Evolutionary conservation across 345 rosid genomes (phyloP).

Genomic region (Brassica incana): DNA sequence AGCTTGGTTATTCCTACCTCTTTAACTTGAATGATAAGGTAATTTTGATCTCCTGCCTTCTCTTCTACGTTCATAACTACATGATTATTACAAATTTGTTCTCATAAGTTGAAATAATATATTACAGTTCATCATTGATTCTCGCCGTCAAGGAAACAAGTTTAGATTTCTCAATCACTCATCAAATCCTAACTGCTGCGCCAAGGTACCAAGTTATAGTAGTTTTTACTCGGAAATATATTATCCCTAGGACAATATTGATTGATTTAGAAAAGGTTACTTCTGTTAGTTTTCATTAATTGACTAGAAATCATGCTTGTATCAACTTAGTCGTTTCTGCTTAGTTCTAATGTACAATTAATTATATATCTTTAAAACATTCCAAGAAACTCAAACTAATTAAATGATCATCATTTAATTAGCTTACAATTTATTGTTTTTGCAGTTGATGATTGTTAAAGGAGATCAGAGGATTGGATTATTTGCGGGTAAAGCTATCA

Average conservation of each 20-base stretch:
- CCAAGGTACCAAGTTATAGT: neutral
- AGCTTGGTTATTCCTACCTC: neutral
- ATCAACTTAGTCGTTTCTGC: neutral
- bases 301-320: neutral
- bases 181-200: neutral
- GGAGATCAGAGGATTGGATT: neutral
- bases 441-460: neutral
- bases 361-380: neutral
- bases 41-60: neutral
- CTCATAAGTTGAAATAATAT: neutral
- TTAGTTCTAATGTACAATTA: neutral
- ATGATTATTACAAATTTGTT: neutral
- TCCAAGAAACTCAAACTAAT: neutral
- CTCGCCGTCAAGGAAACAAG: neutral
- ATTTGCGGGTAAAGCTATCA: neutral
- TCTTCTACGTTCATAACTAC: neutral
- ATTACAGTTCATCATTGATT: neutral
- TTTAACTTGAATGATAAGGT: neutral
- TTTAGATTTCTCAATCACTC: neutral
- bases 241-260: neutral
- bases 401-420: neutral
- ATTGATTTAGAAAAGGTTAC: neutral
- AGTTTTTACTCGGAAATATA: neutral
- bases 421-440: neutral
- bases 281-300: neutral